These are phyloP conservation scores for Taxillus chinensis DNA, from an alignment of 164 flowering plant genomes.

Conservation along the genomic window DNA sequence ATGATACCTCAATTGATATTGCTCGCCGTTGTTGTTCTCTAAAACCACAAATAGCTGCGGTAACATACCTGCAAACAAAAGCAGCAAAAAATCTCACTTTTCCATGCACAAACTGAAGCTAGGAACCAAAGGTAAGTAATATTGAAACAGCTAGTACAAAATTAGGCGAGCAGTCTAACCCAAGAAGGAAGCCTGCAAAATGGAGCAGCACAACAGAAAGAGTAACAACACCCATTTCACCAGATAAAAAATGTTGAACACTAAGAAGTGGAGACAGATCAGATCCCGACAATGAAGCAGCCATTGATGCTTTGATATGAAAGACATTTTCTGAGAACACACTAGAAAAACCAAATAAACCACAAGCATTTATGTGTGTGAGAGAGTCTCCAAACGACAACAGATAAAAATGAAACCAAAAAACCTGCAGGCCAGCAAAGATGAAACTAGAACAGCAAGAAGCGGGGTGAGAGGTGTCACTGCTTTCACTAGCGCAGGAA, in stretches of 20 bases:
- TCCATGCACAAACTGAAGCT: too few species aligned
- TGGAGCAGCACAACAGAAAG: conserved; percentile 59
- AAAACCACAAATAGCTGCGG: conserved; percentile 57
- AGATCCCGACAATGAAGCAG: conserved; percentile 27
- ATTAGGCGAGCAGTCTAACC: conserved; percentile 27
- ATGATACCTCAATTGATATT: conserved; percentile 63
- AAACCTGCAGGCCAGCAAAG: conserved; percentile 68
- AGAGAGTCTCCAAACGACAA: too few species aligned
- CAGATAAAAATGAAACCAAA: neutral
- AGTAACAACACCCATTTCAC: conserved; percentile 47
- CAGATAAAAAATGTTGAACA: conserved; percentile 32
- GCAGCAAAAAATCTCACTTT: neutral
- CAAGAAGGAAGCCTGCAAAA: conserved; percentile 67
- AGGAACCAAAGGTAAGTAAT: too few species aligned
- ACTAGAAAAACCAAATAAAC: conserved; percentile 24
- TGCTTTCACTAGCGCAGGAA: conserved; percentile 49
- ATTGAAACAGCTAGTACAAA: neutral
- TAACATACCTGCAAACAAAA: conserved; percentile 38
- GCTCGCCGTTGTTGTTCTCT: conserved; percentile 62
- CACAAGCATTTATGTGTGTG: too few species aligned
- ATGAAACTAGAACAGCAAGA: conserved; percentile 55
- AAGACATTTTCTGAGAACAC: conserved; percentile 71
- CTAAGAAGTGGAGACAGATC: conserved; percentile 24
- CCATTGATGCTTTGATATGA: conserved; percentile 36
- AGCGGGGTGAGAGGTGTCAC: conserved; percentile 63